Percentiles rank a stretch among this genome's conserved stretches.
phyloP scores from a whole-genome alignment of 495 filamentous ascomycete species.

The Podospora fimiseda region DNA sequence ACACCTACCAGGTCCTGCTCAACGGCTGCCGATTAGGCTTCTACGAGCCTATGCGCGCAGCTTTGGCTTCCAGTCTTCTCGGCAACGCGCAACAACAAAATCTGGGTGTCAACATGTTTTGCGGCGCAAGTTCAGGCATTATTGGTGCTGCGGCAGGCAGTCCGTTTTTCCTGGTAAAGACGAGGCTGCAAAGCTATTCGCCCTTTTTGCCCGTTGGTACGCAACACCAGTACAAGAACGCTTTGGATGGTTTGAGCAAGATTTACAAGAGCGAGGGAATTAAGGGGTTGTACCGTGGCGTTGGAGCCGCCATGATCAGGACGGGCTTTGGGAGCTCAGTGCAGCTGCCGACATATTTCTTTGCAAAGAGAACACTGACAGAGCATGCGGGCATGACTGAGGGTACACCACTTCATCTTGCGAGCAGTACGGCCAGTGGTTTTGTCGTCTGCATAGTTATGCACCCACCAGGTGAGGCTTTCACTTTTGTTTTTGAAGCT shows the following conservation, averaged over 20 bases:
- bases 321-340: slow-evolving; percentile 94
- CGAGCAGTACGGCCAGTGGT: slow-evolving; percentile 82
- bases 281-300: slow-evolving; percentile 77
- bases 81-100: slow-evolving; percentile 68
- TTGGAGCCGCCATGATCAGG: slow-evolving; percentile 91
- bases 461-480: slow-evolving; percentile 80
- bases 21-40: slow-evolving; percentile 96
- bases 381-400: slow-evolving; percentile 83
- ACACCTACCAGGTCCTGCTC: slow-evolving; percentile 93
- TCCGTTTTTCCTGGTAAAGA: slow-evolving; percentile 98
- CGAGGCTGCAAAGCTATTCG: slow-evolving; percentile 87
- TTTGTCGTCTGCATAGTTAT: slow-evolving; percentile 97
- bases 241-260: slow-evolving; percentile 70
- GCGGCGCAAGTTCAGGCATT: slow-evolving; percentile 80
- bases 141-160: slow-evolving; percentile 86
- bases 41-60: slow-evolving; percentile 85
- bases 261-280: slow-evolving; percentile 76
- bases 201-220: slow-evolving; percentile 93
- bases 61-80: slow-evolving; percentile 58
- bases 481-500: background rate
- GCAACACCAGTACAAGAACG: slow-evolving; percentile 86
- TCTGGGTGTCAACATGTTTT: slow-evolving; percentile 85
- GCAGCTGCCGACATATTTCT: slow-evolving; percentile 96
- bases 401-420: slow-evolving; percentile 79
- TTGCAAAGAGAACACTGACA: slow-evolving; percentile 81